A percentile compares a stretch with the other conserved stretches of the same genome.
phyloP scores from a whole-genome alignment of 2,329 filamentous ascomycete genomes.

The Cytospora piceae region DNA sequence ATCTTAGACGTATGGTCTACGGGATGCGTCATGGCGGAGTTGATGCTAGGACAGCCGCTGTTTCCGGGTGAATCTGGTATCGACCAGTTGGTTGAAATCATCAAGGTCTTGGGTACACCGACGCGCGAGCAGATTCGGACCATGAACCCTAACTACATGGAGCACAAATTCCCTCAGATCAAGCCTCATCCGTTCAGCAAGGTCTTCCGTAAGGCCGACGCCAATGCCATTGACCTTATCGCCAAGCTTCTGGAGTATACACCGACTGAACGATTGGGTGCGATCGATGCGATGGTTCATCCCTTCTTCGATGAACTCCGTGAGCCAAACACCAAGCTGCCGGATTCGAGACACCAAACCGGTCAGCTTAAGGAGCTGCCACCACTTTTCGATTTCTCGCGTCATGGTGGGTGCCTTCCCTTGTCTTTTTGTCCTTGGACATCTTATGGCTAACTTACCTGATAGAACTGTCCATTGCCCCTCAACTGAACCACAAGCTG shows the following conservation, averaged over 20 bases:
- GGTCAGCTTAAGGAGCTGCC: constrained; percentile 82
- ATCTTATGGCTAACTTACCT: constrained; percentile 35
- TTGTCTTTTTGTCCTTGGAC: constrained; percentile 5
- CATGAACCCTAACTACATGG: constrained; percentile 99
- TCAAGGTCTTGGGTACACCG: constrained; percentile 96
- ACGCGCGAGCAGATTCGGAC: constrained; percentile 98
- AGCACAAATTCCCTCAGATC: constrained; percentile 99
- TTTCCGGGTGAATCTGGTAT: constrained; percentile 99
- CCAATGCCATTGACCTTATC: constrained; percentile 92
- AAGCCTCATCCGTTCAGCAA: constrained; percentile 99
- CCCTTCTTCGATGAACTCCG: constrained; percentile 98
- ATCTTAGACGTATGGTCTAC: constrained; percentile 96
- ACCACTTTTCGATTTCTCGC: constrained; percentile 88
- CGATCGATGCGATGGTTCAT: constrained; percentile 96
- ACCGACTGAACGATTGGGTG: constrained; percentile 89
- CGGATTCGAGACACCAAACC: constrained; percentile 89
- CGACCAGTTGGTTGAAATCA: constrained; percentile 97
- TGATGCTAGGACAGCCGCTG: constrained; percentile 97
- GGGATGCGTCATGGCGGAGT: constrained; percentile 97
- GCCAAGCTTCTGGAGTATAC: constrained; percentile 95
- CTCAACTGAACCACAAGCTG: constrained; percentile 83
- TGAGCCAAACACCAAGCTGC: constrained; percentile 86
- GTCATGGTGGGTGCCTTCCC: constrained; percentile 71
- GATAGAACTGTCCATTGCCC: constrained; percentile 92
- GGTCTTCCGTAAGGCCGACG: constrained; percentile 96